Evolutionary conservation across 345 rosid genomes (phyloP), one percentile per base, ranked within the genome.

Genomic region (Cardiospermum halicacabum): DNA sequence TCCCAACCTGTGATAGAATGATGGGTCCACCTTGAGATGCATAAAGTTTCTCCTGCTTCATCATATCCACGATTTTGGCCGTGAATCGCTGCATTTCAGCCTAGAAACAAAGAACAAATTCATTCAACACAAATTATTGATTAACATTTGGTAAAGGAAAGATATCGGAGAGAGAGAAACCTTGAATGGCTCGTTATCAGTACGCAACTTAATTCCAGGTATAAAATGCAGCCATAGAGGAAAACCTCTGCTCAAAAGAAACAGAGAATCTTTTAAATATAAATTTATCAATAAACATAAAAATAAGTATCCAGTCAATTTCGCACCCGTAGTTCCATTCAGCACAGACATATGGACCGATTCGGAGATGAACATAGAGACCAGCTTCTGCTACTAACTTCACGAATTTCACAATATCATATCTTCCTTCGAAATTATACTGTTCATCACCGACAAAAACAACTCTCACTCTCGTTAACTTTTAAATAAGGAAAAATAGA

Each of bases 11-110:
- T 7, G 99, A 94, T 56, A 94, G 74, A 64, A 94, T 86, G 60
- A 94, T 94, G 50, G 99, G 97, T 22, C 97, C 97, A 64, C 99
- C 97, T 74, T 94, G 92, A 63, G 99, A 86, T 40, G 97, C 95
- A 82, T 84, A 94, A 12, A 94, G 86, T 26, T 89, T 86, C 72
- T 94, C 91, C 66, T 84, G 82, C 82, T 88, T 90, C 97, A 94
- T 88, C 78, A 90, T 65, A 64, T 84, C 83, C 69, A 94, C 97
- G 69, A 94, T 90, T 80, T 86, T 90, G 22, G 91, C 78, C 1
- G 97, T 90, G 63, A 93, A 93, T 42, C 87, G 72, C 85, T 84
- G 82, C 98, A 93, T 93, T 74, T 90, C 98, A 7, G 77, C 74
- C 98, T 89, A 80, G 48, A 73, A 43, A 54, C 19, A 70, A 26